phyloP scores from a whole-genome alignment of 2,329 filamentous ascomycete species.

The Microdochium bolleyi region DNA sequence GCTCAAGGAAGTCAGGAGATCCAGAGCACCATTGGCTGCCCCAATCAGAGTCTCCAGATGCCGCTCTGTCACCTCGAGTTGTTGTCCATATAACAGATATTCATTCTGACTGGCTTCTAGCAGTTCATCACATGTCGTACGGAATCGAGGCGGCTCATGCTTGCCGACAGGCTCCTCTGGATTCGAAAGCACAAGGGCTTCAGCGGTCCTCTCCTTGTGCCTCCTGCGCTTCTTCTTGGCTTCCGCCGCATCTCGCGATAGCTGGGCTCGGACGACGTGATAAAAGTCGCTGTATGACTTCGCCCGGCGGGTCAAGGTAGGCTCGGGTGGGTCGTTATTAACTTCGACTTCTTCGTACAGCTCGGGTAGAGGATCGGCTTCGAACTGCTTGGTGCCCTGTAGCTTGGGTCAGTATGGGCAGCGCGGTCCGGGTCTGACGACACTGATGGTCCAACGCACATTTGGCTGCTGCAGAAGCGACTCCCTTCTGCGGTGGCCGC shows the following conservation, averaged over 20 bases:
- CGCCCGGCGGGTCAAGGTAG: conserved; percentile 56
- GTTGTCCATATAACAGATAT: conserved; percentile 77
- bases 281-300: conserved; percentile 77
- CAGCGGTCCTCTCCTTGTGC: conserved; percentile 35
- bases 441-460: conserved; percentile 40
- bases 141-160: conserved; percentile 25
- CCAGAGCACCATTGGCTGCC: conserved; percentile 69
- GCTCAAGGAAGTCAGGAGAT: conserved; percentile 70
- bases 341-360: conserved; percentile 49
- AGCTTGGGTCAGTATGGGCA: conserved; percentile 7
- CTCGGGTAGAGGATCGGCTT: conserved; percentile 47
- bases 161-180: conserved; percentile 11
- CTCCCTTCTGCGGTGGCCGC: conserved; percentile 57
- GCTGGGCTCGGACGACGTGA: conserved; percentile 49
- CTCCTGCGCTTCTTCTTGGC: conserved; percentile 31
- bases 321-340: conserved; percentile 54
- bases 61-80: conserved; percentile 70
- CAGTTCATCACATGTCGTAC: conserved; percentile 60
- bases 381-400: conserved; percentile 46
- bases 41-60: conserved; percentile 74
- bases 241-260: conserved; percentile 39
- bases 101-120: conserved; percentile 77
- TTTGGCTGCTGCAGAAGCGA: conserved; percentile 62
- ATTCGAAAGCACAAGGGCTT: conserved; percentile 37
- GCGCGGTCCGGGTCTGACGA: neutral